Base-by-base conservation (phyloP, 768 basidiomycete species). In the Trametes villosa region DNA sequence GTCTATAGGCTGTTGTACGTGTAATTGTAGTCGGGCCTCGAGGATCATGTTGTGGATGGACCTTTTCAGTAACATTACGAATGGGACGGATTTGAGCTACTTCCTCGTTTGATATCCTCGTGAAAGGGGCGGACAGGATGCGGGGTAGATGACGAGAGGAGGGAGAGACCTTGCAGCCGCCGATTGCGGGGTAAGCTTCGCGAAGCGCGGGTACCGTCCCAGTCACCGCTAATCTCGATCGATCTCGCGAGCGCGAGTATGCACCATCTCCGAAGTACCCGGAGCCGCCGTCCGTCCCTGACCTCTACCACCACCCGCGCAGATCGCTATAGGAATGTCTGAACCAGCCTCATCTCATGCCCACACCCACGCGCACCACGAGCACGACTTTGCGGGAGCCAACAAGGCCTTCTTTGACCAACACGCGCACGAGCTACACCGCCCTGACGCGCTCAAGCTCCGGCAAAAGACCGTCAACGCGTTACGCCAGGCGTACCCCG, bases 401-500 rank as follows among this genome's bases (percentile, higher is more conserved):
- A 57, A 57, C 29, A 40, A 36, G 29, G 38, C 47, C 1, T 57
- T 41, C 29, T 57, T 57, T 17, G 47, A 57, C 47, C 36, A 57
- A 17, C 47, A 50, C 13, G 48, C 56, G 11, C 47, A 41, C 29
- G 47, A 49, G 20, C 56, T 49, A 13, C 47, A 20, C 30, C 18
- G 29, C 36, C 29, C 50, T 40, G 41, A 60, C 24, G 45, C 50
- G 27, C 46, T 51, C 29, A 53, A 41, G 40, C 47, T 66, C 18
- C 70, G 77, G 0, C 66, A 66, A 30, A 65, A 60, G 30, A 61
- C 74, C 24, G 72, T 69, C 2, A 57, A 48, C 22, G 72, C 71
- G 2, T 76, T 82, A 59, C 48, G 64, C 17, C 48, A 67, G 24
- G 70, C 65, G 2, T 68, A 69, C 59, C 67, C 72, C 0, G 29